Percentiles rank a stretch among this genome's conserved stretches.
These are phyloP conservation scores for Talaromyces albobiverticillius DNA, from an alignment of 2,329 filamentous ascomycete genomes.

Conservation along the genomic window DNA sequence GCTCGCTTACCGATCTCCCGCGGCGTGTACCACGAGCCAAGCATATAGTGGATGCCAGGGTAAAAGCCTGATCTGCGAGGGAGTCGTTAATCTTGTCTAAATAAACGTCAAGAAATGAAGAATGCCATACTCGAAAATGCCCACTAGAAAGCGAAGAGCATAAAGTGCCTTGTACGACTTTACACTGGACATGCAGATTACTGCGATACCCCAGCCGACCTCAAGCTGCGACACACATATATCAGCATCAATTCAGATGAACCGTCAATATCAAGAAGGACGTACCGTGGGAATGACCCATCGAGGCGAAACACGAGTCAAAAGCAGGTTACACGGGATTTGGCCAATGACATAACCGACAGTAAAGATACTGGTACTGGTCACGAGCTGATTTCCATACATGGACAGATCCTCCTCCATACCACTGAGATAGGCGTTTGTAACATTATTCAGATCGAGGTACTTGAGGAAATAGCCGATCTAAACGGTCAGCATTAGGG, in stretches of 20 bases:
- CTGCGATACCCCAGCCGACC: constrained; percentile 27
- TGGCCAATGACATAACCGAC: constrained; percentile 49
- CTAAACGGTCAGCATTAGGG: not conserved
- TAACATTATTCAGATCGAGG: constrained; percentile 42
- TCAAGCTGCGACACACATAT: not conserved
- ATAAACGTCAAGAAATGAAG: constrained; percentile 12
- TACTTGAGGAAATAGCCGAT: constrained; percentile 27
- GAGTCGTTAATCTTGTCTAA: not conserved
- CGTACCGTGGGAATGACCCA: constrained; percentile 27
- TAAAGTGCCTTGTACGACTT: constrained; percentile 24
- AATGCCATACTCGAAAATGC: constrained; percentile 25
- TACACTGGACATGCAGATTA: constrained; percentile 34
- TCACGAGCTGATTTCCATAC: constrained; percentile 35
- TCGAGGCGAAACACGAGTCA: constrained; percentile 44
- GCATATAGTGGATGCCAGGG: constrained; percentile 38
- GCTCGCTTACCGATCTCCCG: constrained; percentile 36
- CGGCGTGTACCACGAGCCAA: constrained; percentile 44
- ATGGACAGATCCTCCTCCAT: constrained; percentile 37
- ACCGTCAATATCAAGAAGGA: not conserved
- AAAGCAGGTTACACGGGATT: constrained; percentile 43
- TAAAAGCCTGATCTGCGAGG: constrained; percentile 21
- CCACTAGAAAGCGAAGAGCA: constrained; percentile 26
- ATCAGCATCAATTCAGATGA: not conserved
- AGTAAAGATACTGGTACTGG: constrained; percentile 40
- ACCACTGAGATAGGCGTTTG: constrained; percentile 40